A percentile compares a stretch with the other conserved stretches of the same genome.
phyloP scores from a whole-genome alignment of 192 early-diverging fungal genomes.

The Podila epigama region DNA sequence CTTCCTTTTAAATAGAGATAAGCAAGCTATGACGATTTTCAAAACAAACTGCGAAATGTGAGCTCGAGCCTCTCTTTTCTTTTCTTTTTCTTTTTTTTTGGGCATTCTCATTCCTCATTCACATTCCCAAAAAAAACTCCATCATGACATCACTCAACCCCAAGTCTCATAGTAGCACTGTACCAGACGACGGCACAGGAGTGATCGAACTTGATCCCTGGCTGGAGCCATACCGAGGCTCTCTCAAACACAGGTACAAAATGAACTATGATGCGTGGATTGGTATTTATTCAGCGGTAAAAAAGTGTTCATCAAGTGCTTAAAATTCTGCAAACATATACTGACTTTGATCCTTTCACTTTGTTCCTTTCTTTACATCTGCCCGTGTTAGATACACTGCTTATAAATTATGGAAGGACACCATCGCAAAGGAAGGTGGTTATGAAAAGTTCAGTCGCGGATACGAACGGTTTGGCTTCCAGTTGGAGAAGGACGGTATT shows the following conservation, averaged over 20 bases:
- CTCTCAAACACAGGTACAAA: slow-evolving; percentile 65
- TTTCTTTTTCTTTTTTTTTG: neutral
- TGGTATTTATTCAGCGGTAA: too few species aligned
- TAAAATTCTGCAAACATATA: too few species aligned
- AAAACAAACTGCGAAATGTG: neutral
- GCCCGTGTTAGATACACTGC: slow-evolving; percentile 51
- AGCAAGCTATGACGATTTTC: neutral
- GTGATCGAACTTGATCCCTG: slow-evolving; percentile 82
- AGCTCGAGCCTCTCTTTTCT: neutral
- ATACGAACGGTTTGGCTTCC: slow-evolving; percentile 85
- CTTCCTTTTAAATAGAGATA: too few species aligned
- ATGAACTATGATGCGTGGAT: too few species aligned
- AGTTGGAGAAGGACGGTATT: slow-evolving; percentile 70
- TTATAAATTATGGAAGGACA: slow-evolving; percentile 75
- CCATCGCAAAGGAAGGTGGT: slow-evolving; percentile 80
- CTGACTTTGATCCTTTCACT: too few species aligned
- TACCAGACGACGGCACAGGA: slow-evolving; percentile 61
- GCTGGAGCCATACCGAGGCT: slow-evolving; percentile 71
- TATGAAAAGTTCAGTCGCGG: slow-evolving; percentile 85
- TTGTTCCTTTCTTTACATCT: neutral
- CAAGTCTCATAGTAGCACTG: neutral
- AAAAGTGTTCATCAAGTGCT: too few species aligned
- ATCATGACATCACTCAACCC: neutral
- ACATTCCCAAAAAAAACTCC: neutral
- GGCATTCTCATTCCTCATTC: neutral